A percentile compares a stretch with the other conserved stretches of the same genome.
Conservation (phyloP, 108 stramenopile species). For the Pseudonitzschia delicatissima region DNA sequence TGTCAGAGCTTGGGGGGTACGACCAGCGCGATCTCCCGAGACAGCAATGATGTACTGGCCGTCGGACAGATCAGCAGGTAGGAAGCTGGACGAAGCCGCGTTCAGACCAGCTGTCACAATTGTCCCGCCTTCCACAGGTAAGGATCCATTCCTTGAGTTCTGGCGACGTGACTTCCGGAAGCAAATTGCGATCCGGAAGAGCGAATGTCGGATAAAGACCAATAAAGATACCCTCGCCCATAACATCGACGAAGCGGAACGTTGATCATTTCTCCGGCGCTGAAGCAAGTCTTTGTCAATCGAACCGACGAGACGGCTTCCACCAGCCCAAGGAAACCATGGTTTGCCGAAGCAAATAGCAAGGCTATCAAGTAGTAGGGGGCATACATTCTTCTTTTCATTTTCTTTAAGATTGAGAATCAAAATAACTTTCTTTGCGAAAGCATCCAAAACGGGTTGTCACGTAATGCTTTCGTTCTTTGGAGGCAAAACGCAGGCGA, state of each 20-base stretch:
- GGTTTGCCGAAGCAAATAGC: no score
- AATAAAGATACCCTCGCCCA: slow-evolving; percentile 11
- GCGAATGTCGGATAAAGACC: neutral
- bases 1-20: neutral
- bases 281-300: neutral
- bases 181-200: neutral
- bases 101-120: neutral
- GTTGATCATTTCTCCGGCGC: neutral
- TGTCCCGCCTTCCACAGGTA: slow-evolving; percentile 1
- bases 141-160: neutral
- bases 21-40: slow-evolving; percentile 8
- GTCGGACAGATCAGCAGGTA: neutral
- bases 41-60: slow-evolving; percentile 4
- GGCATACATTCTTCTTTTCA: no score
- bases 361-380: no score
- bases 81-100: neutral
- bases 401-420: no score
- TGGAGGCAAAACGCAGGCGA: no score
- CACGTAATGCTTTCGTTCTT: no score
- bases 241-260: slow-evolving; percentile 2
- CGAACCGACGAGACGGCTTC: neutral
- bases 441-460: no score
- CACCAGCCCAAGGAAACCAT: neutral
- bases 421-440: no score
- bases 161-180: neutral